phyloP scores from a whole-genome alignment of 139 green algal genomes.

The Ulvella scutata region DNA sequence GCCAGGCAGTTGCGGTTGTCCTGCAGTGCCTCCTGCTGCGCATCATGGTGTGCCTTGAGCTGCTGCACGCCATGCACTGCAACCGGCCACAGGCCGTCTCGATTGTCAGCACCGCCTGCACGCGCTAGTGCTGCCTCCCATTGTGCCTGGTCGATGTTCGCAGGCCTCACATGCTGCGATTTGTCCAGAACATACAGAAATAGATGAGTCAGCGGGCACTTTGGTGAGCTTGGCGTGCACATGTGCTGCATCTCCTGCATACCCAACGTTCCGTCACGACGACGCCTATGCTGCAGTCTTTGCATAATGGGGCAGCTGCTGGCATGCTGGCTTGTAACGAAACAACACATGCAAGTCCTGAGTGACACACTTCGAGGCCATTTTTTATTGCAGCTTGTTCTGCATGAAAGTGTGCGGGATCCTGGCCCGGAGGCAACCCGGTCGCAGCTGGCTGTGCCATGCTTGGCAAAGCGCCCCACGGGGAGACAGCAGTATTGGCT shows the following conservation, averaged over 20 bases:
- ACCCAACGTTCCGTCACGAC: neutral
- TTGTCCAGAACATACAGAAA: neutral
- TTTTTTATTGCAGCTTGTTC: neutral
- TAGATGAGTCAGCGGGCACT: neutral
- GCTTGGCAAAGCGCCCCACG: too few species aligned
- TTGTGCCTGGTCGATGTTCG: neutral
- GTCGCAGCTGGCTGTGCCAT: neutral
- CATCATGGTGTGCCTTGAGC: neutral
- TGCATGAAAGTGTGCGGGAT: neutral
- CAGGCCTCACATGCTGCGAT: neutral
- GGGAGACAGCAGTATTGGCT: too few species aligned
- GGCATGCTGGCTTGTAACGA: neutral
- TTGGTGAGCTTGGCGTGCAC: neutral
- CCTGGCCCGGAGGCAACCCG: neutral
- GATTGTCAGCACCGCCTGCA: neutral
- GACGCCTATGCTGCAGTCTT: neutral
- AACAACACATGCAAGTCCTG: too few species aligned
- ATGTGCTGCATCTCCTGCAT: conserved; percentile 2
- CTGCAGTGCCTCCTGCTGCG: neutral
- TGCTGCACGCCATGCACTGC: neutral
- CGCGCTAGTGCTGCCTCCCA: neutral
- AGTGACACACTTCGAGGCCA: neutral
- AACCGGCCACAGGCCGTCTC: neutral
- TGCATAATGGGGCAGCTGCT: neutral
- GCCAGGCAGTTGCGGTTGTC: neutral